Evolutionary conservation across 2,329 filamentous ascomycete species (phyloP).

Genomic region (Ophiostoma ulmi): DNA sequence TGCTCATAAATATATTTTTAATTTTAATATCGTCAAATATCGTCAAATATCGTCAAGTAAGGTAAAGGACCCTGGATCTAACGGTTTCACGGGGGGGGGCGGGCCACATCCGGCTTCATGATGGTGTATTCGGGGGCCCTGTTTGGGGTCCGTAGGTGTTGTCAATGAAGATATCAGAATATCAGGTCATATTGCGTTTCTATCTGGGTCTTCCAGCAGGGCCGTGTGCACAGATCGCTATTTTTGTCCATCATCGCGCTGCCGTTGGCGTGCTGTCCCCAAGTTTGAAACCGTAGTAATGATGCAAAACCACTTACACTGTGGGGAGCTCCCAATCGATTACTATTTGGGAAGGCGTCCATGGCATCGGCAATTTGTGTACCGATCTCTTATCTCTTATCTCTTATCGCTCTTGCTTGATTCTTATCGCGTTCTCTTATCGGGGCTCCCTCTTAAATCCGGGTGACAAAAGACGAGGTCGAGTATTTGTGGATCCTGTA

Average conservation of each 20-base stretch:
- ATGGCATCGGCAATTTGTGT: not conserved
- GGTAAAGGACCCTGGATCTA: not conserved
- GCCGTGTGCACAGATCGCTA: not conserved
- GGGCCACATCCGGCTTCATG: slow-evolving; percentile 6
- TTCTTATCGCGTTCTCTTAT: not conserved
- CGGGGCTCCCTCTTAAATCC: not conserved
- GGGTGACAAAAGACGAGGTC: not conserved
- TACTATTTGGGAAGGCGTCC: not conserved
- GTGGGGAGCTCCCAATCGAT: not conserved
- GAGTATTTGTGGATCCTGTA: not conserved
- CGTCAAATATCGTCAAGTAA: not conserved
- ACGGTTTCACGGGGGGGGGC: not conserved
- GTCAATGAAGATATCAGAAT: not conserved
- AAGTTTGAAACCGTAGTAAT: not conserved
- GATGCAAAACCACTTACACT: slow-evolving; percentile 3
- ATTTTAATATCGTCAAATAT: not conserved
- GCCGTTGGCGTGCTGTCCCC: not conserved
- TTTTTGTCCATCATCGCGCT: not conserved
- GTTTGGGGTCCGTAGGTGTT: not conserved
- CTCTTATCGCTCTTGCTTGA: not conserved
- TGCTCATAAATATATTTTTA: not conserved
- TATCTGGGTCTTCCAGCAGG: not conserved
- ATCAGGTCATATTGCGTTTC: not conserved
- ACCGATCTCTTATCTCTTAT: slow-evolving; percentile 4
- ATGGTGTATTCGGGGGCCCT: not conserved